Evolutionary conservation across 176 grass and related monocot genomes (phyloP).

Genomic region (Aegilops sharonensis): DNA sequence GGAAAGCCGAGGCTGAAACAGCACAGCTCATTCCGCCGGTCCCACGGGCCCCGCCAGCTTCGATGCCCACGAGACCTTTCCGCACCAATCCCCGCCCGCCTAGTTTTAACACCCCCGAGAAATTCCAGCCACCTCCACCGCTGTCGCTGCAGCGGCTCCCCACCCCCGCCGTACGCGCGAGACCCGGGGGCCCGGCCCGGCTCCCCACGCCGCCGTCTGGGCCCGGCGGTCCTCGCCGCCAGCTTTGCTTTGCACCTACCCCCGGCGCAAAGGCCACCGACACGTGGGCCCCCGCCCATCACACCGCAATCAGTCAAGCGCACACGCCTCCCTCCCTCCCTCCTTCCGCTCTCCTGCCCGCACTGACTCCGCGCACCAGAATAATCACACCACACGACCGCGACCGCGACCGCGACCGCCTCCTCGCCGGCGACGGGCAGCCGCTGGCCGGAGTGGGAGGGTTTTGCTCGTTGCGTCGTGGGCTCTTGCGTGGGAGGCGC

Average conservation of each 20-base stretch:
- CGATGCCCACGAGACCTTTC: conserved; percentile 58
- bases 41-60: conserved; percentile 34
- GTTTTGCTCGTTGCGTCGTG: neutral
- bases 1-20: conserved; percentile 26
- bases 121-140: neutral
- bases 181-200: neutral
- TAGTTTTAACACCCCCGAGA: conserved; percentile 18
- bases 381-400: neutral
- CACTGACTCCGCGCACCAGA: conserved; percentile 17
- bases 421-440: conserved; percentile 32
- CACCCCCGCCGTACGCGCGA: neutral
- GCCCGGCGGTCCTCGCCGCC: neutral
- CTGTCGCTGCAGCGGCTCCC: neutral
- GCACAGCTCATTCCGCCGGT: conserved; percentile 49
- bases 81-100: conserved; percentile 49
- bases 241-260: conserved; percentile 41
- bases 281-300: conserved; percentile 38
- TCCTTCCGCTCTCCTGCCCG: neutral
- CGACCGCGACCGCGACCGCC: neutral
- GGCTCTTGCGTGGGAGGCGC: neutral
- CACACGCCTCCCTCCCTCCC: neutral
- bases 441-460: neutral
- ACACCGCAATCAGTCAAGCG: conserved; percentile 38
- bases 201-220: neutral
- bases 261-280: conserved; percentile 35